A percentile compares a stretch with the other conserved stretches of the same genome.
Evolutionary conservation across 1,139 yeast species (phyloP).

Genomic region (Scheffersomyces illinoinensis): DNA sequence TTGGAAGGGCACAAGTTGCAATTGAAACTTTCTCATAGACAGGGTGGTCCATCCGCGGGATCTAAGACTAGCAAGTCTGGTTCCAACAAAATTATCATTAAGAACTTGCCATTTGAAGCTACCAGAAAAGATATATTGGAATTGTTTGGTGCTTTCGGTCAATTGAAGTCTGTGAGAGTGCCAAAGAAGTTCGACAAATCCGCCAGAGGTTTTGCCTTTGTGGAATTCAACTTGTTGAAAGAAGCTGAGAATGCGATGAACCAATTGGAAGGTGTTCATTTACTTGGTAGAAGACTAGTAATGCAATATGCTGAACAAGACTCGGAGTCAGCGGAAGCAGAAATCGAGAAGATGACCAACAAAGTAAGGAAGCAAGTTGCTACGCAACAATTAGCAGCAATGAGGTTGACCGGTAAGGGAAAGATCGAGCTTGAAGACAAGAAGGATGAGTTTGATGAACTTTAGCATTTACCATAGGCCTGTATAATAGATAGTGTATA

Average conservation of each 20-base stretch:
- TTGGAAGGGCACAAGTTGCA: slow-evolving; percentile 90
- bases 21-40: slow-evolving; percentile 82
- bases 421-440: slow-evolving; percentile 68
- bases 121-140: slow-evolving; percentile 88
- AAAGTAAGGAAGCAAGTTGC: slow-evolving; percentile 81
- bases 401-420: slow-evolving; percentile 73
- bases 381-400: slow-evolving; percentile 72
- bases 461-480: slow-evolving; percentile 3
- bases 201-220: slow-evolving; percentile 97
- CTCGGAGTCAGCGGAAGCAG: slow-evolving; percentile 81
- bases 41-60: slow-evolving; percentile 32
- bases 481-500: background rate
- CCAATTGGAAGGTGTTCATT: slow-evolving; percentile 92
- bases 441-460: slow-evolving; percentile 28
- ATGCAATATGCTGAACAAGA: slow-evolving; percentile 90
- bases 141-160: slow-evolving; percentile 91
- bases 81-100: slow-evolving; percentile 79
- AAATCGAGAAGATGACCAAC: slow-evolving; percentile 84
- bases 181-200: slow-evolving; percentile 95
- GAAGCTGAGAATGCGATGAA: slow-evolving; percentile 97
- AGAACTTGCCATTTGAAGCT: slow-evolving; percentile 97
- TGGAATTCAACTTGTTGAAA: slow-evolving; percentile 82
- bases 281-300: slow-evolving; percentile 93
- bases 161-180: slow-evolving; percentile 89
- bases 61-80: slow-evolving; percentile 34